phyloP scores from a whole-genome alignment of 345 rosid species.

The Linum trigynum region DNA sequence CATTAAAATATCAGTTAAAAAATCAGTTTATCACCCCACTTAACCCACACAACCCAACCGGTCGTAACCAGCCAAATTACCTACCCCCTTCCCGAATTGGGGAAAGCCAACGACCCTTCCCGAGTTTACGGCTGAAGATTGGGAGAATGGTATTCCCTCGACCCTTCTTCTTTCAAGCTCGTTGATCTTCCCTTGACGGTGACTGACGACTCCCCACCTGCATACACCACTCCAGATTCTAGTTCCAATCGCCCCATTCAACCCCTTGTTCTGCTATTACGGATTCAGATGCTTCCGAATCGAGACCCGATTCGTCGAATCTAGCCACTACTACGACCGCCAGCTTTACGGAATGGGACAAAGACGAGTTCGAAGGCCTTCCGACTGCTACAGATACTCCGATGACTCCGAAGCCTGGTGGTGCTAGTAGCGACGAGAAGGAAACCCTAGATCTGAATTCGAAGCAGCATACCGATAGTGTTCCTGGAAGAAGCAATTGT shows the following conservation, averaged over 20 bases:
- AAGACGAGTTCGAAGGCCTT: slow-evolving; percentile 91
- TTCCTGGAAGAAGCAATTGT: slow-evolving; percentile 30
- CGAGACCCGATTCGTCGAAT: slow-evolving; percentile 13
- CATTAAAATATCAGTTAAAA: no score
- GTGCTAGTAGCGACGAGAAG: slow-evolving; percentile 11
- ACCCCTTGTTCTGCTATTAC: background rate
- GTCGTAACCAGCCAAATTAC: no score
- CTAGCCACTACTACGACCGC: slow-evolving; percentile 22
- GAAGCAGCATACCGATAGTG: background rate
- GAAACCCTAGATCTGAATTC: slow-evolving; percentile 13
- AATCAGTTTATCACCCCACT: no score
- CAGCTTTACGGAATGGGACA: slow-evolving; percentile 77
- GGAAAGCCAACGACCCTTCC: no score
- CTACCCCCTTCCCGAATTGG: no score
- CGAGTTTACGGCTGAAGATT: no score
- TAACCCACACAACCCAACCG: no score
- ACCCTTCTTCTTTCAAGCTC: slow-evolving; percentile 1
- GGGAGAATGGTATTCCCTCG: background rate
- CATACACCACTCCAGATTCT: background rate
- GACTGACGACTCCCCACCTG: background rate
- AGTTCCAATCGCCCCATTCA: background rate
- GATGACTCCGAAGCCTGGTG: slow-evolving; percentile 17
- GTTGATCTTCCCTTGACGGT: background rate
- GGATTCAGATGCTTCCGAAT: background rate
- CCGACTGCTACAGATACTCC: slow-evolving; percentile 31